Percentiles rank a stretch among this genome's conserved stretches.
Conservation (phyloP, 352 stramenopile species). For the Phytophthora sp. region DNA sequence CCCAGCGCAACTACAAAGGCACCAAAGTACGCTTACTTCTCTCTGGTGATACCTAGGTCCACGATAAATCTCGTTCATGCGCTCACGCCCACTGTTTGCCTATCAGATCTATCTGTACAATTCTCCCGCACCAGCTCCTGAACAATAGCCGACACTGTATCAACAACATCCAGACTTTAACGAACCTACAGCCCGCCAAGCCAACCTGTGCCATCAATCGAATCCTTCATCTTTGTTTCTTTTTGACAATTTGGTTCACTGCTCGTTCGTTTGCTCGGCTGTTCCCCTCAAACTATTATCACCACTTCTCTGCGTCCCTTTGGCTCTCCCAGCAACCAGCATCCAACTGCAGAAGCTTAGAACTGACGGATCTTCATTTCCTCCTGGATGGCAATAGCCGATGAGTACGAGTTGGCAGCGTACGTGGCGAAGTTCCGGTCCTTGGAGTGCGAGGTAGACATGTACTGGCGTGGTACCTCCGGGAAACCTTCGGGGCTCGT, state of each 20-base stretch:
- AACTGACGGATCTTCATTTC: constrained; percentile 80
- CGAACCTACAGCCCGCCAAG: too few relatives aligned
- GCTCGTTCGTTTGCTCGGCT: neutral
- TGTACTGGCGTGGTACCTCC: constrained; percentile 83
- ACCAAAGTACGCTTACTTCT: constrained; percentile 64
- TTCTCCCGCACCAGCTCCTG: constrained; percentile 11
- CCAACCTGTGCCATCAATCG: constrained; percentile 22
- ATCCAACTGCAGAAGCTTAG: constrained; percentile 43
- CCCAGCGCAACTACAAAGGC: constrained; percentile 79
- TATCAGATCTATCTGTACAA: constrained; percentile 73
- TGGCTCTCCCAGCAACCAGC: neutral
- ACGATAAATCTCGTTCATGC: neutral
- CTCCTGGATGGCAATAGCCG: constrained; percentile 83
- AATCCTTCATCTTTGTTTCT: constrained; percentile 42
- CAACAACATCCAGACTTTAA: constrained; percentile 1
- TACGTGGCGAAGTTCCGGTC: constrained; percentile 80
- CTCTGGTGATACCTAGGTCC: neutral
- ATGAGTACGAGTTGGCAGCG: constrained; percentile 87
- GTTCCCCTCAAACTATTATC: constrained; percentile 23
- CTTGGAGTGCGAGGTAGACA: constrained; percentile 67
- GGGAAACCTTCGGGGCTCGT: constrained; percentile 70
- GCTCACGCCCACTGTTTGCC: neutral
- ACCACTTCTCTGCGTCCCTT: constrained; percentile 1
- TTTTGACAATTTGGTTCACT: constrained; percentile 13
- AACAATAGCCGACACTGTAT: constrained; percentile 15